phyloP scores from a whole-genome alignment of 148 eudicot species.

The Rhododendron ovatum region DNA sequence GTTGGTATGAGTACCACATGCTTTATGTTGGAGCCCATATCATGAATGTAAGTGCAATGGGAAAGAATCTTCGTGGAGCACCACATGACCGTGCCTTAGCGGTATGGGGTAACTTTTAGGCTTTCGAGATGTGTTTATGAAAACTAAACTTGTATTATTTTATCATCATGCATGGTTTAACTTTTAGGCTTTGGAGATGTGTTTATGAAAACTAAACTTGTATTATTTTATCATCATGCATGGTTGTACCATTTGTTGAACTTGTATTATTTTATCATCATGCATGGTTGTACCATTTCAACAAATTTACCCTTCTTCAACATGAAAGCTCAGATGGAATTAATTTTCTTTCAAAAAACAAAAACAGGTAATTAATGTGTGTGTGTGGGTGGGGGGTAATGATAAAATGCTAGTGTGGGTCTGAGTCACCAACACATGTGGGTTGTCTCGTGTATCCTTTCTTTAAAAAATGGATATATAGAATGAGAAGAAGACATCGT shows the following conservation, averaged over 20 bases:
- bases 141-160: not conserved
- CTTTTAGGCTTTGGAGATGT: no score
- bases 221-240: no score
- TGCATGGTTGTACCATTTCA: not conserved
- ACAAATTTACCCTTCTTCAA: not conserved
- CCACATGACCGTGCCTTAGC: not conserved
- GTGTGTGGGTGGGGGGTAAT: no score
- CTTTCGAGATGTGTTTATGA: not conserved
- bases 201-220: no score
- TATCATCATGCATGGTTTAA: not conserved
- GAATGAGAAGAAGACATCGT: slow-evolving; percentile 24
- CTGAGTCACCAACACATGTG: slow-evolving; percentile 9
- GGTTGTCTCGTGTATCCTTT: slow-evolving; percentile 4
- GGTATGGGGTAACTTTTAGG: no score
- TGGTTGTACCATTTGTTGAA: no score
- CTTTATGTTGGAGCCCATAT: no score
- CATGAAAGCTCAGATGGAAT: not conserved
- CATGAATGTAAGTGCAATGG: not conserved
- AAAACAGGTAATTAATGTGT: not conserved
- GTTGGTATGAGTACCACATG: no score
- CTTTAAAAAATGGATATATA: not conserved
- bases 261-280: not conserved
- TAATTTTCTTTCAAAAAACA: not conserved
- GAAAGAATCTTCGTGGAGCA: no score
- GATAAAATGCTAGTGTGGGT: not conserved